Percentiles rank a stretch among this genome's conserved stretches.
These are phyloP conservation scores for Blastobotrys apis DNA, from an alignment of 1,139 yeast genomes.

Conservation along the genomic window DNA sequence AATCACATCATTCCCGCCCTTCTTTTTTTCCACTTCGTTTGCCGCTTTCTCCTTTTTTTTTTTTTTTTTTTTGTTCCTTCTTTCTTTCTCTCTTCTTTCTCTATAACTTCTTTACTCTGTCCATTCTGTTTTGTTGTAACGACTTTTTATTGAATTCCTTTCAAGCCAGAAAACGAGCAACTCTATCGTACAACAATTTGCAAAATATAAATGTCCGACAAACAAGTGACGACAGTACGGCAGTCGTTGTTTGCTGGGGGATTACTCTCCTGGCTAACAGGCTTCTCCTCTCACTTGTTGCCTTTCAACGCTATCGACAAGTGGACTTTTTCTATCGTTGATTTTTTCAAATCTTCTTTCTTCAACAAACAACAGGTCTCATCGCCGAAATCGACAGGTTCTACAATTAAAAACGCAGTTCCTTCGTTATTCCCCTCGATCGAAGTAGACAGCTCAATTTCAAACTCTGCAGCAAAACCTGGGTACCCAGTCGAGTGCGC, in stretches of 20 bases:
- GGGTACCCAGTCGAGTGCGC: slow-evolving; percentile 28
- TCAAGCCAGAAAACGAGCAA: too few relatives aligned
- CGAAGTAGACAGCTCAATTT: slow-evolving; percentile 7
- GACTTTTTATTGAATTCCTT: too few relatives aligned
- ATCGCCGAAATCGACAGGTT: neutral
- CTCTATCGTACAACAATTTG: too few relatives aligned
- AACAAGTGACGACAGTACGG: too few relatives aligned
- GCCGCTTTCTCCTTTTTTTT: too few relatives aligned
- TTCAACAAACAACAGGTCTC: neutral
- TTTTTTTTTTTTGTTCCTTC: too few relatives aligned
- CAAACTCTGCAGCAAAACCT: slow-evolving; percentile 2
- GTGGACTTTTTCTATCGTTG: slow-evolving; percentile 5
- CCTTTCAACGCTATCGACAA: neutral
- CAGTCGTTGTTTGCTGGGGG: slow-evolving; percentile 7
- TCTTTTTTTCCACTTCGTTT: too few relatives aligned
- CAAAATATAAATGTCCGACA: too few relatives aligned
- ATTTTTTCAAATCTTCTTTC: neutral
- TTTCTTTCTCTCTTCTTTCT: too few relatives aligned
- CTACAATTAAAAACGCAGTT: neutral
- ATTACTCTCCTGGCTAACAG: slow-evolving; percentile 9
- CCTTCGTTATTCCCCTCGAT: slow-evolving; percentile 13
- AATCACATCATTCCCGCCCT: too few relatives aligned
- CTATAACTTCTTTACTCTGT: too few relatives aligned
- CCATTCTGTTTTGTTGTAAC: too few relatives aligned
- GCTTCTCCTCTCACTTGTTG: neutral